Evolutionary conservation across 2,329 filamentous ascomycete genomes (phyloP).

Genomic region (Venturia asperata): DNA sequence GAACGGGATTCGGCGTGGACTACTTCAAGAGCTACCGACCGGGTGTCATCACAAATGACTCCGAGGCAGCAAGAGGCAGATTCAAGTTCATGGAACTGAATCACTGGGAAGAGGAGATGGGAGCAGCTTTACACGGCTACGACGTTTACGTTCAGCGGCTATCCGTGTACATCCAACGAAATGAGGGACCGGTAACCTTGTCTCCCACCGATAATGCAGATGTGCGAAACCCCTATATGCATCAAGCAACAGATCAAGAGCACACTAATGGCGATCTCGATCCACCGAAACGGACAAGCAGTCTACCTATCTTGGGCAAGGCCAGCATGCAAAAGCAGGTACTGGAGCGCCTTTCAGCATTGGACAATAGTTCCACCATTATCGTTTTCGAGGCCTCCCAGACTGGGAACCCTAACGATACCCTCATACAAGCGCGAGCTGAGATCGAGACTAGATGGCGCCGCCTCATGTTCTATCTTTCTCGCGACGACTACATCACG

Average conservation of each 20-base stretch:
- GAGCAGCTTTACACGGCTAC: conserved; percentile 35
- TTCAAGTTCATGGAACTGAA: conserved; percentile 47
- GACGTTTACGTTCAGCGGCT: conserved; percentile 46
- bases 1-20: conserved; percentile 46
- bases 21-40: conserved; percentile 43
- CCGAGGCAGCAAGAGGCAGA: conserved; percentile 14
- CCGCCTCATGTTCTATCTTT: conserved; percentile 44
- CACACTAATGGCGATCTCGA: not conserved
- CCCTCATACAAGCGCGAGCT: conserved; percentile 43
- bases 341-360: conserved; percentile 23
- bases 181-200: conserved; percentile 21
- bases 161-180: conserved; percentile 45
- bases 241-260: not conserved
- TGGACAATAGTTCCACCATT: conserved; percentile 46
- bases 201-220: conserved; percentile 30
- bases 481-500: conserved; percentile 36
- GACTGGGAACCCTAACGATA: conserved; percentile 42
- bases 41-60: conserved; percentile 23
- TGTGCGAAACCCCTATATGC: conserved; percentile 40
- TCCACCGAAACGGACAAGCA: conserved; percentile 3
- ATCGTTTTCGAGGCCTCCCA: conserved; percentile 49
- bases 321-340: conserved; percentile 24
- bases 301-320: not conserved
- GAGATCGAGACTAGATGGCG: conserved; percentile 49
- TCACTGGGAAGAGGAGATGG: conserved; percentile 39